A percentile compares a stretch with the other conserved stretches of the same genome.
Conservation (phyloP, 306 rosid species). For the Gastrolobium villosum region DNA sequence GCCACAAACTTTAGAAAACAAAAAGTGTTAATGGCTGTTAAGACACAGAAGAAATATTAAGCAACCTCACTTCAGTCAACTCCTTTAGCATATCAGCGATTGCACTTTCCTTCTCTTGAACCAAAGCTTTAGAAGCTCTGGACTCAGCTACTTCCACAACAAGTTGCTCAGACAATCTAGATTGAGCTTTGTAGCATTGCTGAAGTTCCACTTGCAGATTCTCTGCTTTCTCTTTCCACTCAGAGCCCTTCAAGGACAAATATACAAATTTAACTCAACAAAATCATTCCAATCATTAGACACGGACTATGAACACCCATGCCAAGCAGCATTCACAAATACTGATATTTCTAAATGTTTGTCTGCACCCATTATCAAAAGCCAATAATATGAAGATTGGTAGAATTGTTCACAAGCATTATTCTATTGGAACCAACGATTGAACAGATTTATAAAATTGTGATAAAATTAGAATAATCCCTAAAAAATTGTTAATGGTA, state of each 20-base stretch:
- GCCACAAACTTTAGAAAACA: background rate
- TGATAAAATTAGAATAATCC: constrained; percentile 23
- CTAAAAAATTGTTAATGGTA: constrained; percentile 14
- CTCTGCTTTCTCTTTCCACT: constrained; percentile 97
- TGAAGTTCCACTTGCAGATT: constrained; percentile 87
- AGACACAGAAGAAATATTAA: constrained; percentile 34
- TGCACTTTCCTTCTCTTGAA: constrained; percentile 73
- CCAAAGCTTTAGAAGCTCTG: constrained; percentile 73
- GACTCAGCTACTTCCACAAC: constrained; percentile 94
- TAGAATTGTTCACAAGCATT: background rate
- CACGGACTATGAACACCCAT: constrained; percentile 17
- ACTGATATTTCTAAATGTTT: background rate
- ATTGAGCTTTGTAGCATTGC: constrained; percentile 96
- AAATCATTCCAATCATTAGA: constrained; percentile 19
- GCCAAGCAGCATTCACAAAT: constrained; percentile 13
- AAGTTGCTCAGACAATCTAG: constrained; percentile 92
- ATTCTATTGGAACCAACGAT: background rate
- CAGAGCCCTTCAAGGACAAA: constrained; percentile 74
- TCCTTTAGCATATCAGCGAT: constrained; percentile 68
- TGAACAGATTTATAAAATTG: background rate
- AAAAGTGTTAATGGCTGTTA: background rate
- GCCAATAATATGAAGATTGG: background rate
- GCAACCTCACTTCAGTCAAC: constrained; percentile 74
- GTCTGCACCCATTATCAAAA: constrained; percentile 10
- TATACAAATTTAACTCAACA: constrained; percentile 31